Evolutionary conservation across 106 monocot species (phyloP).

Genomic region (Triglochin maritima): DNA sequence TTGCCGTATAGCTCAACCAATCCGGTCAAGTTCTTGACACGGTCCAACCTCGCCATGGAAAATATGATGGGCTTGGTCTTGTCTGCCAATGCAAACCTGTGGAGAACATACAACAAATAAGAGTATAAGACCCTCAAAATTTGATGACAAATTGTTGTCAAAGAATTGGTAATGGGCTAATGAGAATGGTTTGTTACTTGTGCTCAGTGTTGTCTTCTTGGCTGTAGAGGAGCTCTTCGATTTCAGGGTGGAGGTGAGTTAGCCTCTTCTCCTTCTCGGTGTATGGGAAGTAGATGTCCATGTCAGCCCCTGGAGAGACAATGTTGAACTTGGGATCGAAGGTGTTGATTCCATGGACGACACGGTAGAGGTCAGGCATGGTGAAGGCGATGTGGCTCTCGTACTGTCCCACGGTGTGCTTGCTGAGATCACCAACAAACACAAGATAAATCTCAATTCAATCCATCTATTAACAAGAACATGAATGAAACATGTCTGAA

Average conservation of each 20-base stretch:
- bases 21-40: constrained; percentile 54
- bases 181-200: constrained; percentile 6
- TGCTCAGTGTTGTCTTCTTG: constrained; percentile 17
- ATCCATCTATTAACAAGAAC: background rate
- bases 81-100: constrained; percentile 35
- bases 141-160: background rate
- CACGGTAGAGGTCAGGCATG: constrained; percentile 25
- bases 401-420: constrained; percentile 21
- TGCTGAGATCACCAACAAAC: constrained; percentile 5
- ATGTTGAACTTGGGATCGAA: constrained; percentile 31
- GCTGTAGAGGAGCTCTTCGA: constrained; percentile 24
- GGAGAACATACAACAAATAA: constrained; percentile 4
- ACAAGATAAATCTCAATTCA: background rate
- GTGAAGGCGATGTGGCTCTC: constrained; percentile 24
- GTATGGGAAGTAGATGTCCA: constrained; percentile 22
- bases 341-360: constrained; percentile 21
- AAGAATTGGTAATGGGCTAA: no score
- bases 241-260: constrained; percentile 9
- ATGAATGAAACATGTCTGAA: background rate
- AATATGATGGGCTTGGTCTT: constrained; percentile 60
- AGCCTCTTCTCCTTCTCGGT: constrained; percentile 12
- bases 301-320: constrained; percentile 23
- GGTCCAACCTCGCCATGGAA: constrained; percentile 57
- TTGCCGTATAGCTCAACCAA: constrained; percentile 48
- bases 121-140: no score